phyloP scores from a whole-genome alignment of 1,139 yeast species.

The Yamadazyma kanchanaburiensis region DNA sequence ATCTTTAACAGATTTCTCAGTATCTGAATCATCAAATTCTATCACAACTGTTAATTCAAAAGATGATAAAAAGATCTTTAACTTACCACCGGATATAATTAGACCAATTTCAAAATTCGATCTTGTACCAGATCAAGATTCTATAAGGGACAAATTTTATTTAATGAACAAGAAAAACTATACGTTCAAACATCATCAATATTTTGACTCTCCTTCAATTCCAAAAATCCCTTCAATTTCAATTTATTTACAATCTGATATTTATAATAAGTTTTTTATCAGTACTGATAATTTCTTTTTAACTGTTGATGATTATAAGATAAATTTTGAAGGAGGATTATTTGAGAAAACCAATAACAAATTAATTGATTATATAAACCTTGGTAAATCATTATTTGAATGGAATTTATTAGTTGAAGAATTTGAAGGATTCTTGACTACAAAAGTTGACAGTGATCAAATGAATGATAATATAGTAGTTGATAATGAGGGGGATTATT shows the following conservation, averaged over 20 bases:
- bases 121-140: constrained; percentile 40
- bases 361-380: constrained; percentile 19
- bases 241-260: constrained; percentile 30
- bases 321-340: constrained; percentile 12
- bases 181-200: constrained; percentile 5
- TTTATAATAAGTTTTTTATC: constrained; percentile 26
- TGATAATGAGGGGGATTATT: constrained; percentile 32
- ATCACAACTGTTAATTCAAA: constrained; percentile 2
- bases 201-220: constrained; percentile 15
- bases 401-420: constrained; percentile 57
- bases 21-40: constrained; percentile 8
- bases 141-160: constrained; percentile 32
- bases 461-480: constrained; percentile 17
- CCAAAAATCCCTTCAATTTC: constrained; percentile 38
- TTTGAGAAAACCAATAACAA: constrained; percentile 5
- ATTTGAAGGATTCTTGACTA: constrained; percentile 53
- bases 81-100: constrained; percentile 44
- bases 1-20: constrained; percentile 36
- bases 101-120: constrained; percentile 50
- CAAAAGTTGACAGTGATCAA: constrained; percentile 34
- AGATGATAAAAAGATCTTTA: constrained; percentile 18
- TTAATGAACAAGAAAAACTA: constrained; percentile 16
- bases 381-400: constrained; percentile 67
- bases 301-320: constrained; percentile 10
- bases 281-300: constrained; percentile 23